Percentiles rank a stretch among this genome's conserved stretches.
Conservation (phyloP, 2,329 filamentous ascomycete genomes). For the Tolypocladium tropicale region DNA sequence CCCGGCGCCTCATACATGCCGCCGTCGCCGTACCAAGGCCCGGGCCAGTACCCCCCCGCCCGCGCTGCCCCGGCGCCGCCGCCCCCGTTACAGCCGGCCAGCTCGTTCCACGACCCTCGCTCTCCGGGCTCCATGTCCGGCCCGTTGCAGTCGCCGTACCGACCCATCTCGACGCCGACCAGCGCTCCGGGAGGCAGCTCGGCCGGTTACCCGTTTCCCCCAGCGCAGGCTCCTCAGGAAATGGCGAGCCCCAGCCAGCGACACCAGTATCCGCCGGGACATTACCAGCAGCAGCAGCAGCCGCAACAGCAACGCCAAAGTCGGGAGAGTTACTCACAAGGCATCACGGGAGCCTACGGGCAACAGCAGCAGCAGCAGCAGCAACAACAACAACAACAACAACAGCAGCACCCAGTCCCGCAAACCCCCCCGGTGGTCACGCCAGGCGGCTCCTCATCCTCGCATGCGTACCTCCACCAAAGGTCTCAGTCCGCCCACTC, state of each 20-base stretch:
- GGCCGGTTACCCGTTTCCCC: conserved; percentile 41
- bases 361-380: conserved; percentile 24
- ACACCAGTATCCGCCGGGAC: conserved; percentile 38
- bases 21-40: conserved; percentile 26
- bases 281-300: conserved; percentile 24
- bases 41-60: conserved; percentile 31
- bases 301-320: conserved; percentile 20
- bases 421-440: conserved; percentile 41
- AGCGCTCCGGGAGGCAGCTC: conserved; percentile 25
- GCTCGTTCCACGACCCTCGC: conserved; percentile 34
- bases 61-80: conserved; percentile 30
- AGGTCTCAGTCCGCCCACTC: conserved; percentile 50
- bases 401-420: conserved; percentile 22
- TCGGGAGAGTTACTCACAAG: conserved; percentile 36
- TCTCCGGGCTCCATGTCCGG: conserved; percentile 31
- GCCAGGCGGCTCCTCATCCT: conserved; percentile 19
- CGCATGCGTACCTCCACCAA: conserved; percentile 30
- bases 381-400: conserved; percentile 24
- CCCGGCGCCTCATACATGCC: conserved; percentile 26
- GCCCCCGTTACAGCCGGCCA: conserved; percentile 27
- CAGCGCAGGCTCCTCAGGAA: conserved; percentile 27
- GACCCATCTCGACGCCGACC: conserved; percentile 35
- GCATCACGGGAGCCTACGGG: conserved; percentile 27
- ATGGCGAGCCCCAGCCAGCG: conserved; percentile 40
- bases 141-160: conserved; percentile 34